Base-by-base conservation (phyloP, 352 stramenopile species). In the Phytophthora citricola region DNA sequence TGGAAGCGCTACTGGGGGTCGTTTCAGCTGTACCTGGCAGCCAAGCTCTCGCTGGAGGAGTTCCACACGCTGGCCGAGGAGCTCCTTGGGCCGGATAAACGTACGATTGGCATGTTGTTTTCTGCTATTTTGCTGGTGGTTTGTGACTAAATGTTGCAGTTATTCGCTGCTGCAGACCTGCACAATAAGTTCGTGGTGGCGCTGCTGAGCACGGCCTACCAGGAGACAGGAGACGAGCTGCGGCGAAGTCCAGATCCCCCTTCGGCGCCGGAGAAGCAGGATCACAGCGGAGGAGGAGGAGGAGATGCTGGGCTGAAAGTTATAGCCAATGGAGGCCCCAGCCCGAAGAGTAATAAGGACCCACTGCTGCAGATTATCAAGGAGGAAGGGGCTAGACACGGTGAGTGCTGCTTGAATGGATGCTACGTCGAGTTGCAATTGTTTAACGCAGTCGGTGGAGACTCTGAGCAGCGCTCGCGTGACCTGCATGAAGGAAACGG, bases 131-230 rank as follows among this genome's bases (percentile, higher is more conserved):
- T 43, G 1, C 7, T 36, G 1, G 32, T 31, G 5, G 31, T 41
- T 38, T 56, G 9, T 10, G 17, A 48, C 34, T 47, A 45, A 56
- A 20, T 24, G 1, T 9, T 34, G 32, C 24, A 59, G 20, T 43
- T 43, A 24, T 50, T 10, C 43, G 17, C 14, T n/a, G 12, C 12
- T 54, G 27, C 69, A 71, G 73, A 78, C 53, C 53, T 89, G 15
- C 83, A 91, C 69, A 91, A 91, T 39, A 66, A 71, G 40, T 85
- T 91, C 22, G 71, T 89, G 34, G 66, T 85, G 40, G 78, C 78
- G 55, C 53, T 91, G 2, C 69, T 91, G 36, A 78, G 78, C 44
- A 74, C 79, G 10, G 45, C 63, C 14, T 64, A 70, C 22, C 64
- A 66, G 40, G 50, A 62, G n/a, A 41, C 24, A 14, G 54, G 64